phyloP scores from a whole-genome alignment of 2,329 filamentous ascomycete species.

The Hansfordia pulvinata region DNA sequence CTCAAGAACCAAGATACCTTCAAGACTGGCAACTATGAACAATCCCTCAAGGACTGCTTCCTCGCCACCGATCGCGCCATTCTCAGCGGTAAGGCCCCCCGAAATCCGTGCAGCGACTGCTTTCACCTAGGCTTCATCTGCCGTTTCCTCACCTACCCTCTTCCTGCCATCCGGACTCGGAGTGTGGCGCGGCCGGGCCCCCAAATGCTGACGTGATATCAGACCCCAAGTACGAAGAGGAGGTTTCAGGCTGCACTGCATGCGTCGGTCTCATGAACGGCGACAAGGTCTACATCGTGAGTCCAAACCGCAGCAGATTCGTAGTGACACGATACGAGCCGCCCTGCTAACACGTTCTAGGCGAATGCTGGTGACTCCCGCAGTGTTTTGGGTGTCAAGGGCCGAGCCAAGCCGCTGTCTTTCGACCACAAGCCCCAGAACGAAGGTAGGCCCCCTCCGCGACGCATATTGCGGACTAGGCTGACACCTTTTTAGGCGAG shows the following conservation, averaged over 20 bases:
- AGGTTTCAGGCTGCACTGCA: slow-evolving; percentile 95
- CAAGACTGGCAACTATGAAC: slow-evolving; percentile 80
- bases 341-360: slow-evolving; percentile 36
- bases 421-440: slow-evolving; percentile 99
- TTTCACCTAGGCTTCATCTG: slow-evolving; percentile 7
- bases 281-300: slow-evolving; percentile 88
- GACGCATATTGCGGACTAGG: slow-evolving; percentile 1
- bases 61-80: slow-evolving; percentile 92
- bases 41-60: slow-evolving; percentile 94
- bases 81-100: slow-evolving; percentile 58
- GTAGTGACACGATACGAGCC: no score
- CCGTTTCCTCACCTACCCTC: no score
- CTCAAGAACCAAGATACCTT: slow-evolving; percentile 91
- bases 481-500: slow-evolving; percentile 47
- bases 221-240: slow-evolving; percentile 96
- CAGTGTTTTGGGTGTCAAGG: slow-evolving; percentile 90
- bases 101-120: slow-evolving; percentile 1
- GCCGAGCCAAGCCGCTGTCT: slow-evolving; percentile 92
- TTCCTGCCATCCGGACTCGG: no score
- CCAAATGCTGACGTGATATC: slow-evolving; percentile 7
- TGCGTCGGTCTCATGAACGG: slow-evolving; percentile 80
- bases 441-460: slow-evolving; percentile 51
- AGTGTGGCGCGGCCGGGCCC: no score
- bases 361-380: slow-evolving; percentile 95
- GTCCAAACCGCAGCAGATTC: no score